Conservation (phyloP, 176 grass and related monocot species). For the Rhynchospora pubera region DNA sequence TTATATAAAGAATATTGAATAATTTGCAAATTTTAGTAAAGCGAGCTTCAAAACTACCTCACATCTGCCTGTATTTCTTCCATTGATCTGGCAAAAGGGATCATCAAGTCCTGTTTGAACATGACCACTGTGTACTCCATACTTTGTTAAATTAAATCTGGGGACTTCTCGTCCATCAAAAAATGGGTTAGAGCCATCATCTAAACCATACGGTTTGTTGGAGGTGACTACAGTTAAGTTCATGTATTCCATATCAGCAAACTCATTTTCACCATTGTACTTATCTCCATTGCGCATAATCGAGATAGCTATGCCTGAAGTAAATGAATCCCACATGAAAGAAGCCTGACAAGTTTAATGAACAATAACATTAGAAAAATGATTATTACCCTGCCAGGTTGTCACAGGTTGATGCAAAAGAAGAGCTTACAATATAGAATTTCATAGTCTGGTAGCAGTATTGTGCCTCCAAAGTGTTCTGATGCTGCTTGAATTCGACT, state of each 20-base stretch:
- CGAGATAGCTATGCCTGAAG: slow-evolving; percentile 51
- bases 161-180: slow-evolving; percentile 40
- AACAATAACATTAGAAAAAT: not conserved
- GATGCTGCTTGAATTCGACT: slow-evolving; percentile 29
- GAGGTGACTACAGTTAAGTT: slow-evolving; percentile 71
- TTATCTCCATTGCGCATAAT: slow-evolving; percentile 44
- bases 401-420: not conserved
- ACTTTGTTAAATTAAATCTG: slow-evolving; percentile 38
- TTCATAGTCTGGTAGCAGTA: slow-evolving; percentile 60
- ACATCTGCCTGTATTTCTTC: slow-evolving; percentile 42
- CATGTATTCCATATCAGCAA: slow-evolving; percentile 55
- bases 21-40: not conserved
- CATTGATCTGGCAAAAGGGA: slow-evolving; percentile 43
- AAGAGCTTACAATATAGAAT: slow-evolving; percentile 35
- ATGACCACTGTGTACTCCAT: slow-evolving; percentile 70
- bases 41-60: slow-evolving; percentile 30
- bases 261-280: slow-evolving; percentile 40
- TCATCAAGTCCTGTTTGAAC: slow-evolving; percentile 57
- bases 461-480: slow-evolving; percentile 52
- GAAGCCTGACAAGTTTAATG: slow-evolving; percentile 27
- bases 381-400: not conserved
- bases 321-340: slow-evolving; percentile 85
- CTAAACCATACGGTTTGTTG: slow-evolving; percentile 47
- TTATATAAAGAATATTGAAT: not conserved
- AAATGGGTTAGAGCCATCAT: slow-evolving; percentile 66